Evolutionary conservation across 179 eudicot genomes (phyloP).

Genomic region (Drosera spatulata): DNA sequence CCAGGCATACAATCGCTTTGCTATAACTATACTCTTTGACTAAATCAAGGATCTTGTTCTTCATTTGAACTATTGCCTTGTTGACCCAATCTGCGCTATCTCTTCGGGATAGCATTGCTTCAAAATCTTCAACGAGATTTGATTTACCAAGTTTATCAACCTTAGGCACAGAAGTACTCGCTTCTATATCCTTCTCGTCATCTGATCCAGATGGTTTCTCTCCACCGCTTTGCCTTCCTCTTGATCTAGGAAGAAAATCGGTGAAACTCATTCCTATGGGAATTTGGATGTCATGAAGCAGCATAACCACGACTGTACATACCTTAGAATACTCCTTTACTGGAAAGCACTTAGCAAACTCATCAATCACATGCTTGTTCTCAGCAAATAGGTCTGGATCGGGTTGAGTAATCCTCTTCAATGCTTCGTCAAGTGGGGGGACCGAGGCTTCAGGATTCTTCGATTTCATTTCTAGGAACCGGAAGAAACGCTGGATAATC

Average conservation of each 20-base stretch:
- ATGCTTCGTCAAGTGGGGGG: conserved; percentile 81
- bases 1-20: conserved; percentile 65
- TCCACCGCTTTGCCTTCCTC: conserved; percentile 52
- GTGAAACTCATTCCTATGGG: background rate
- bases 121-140: conserved; percentile 72
- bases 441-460: conserved; percentile 71
- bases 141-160: background rate
- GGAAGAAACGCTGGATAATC: conserved; percentile 67
- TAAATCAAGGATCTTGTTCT: conserved; percentile 39
- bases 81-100: conserved; percentile 75
- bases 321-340: conserved; percentile 87
- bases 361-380: conserved; percentile 54
- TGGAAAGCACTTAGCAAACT: conserved; percentile 54
- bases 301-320: background rate
- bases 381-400: conserved; percentile 55
- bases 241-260: conserved; percentile 47
- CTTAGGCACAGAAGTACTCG: background rate
- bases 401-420: conserved; percentile 65
- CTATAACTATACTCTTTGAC: conserved; percentile 53
- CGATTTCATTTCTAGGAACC: conserved; percentile 63
- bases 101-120: conserved; percentile 85
- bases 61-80: conserved; percentile 69
- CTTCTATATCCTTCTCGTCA: conserved; percentile 27
- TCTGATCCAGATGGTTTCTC: conserved; percentile 64
- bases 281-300: background rate